phyloP scores from a whole-genome alignment of 306 rosid species.

The Medicago arabica region DNA sequence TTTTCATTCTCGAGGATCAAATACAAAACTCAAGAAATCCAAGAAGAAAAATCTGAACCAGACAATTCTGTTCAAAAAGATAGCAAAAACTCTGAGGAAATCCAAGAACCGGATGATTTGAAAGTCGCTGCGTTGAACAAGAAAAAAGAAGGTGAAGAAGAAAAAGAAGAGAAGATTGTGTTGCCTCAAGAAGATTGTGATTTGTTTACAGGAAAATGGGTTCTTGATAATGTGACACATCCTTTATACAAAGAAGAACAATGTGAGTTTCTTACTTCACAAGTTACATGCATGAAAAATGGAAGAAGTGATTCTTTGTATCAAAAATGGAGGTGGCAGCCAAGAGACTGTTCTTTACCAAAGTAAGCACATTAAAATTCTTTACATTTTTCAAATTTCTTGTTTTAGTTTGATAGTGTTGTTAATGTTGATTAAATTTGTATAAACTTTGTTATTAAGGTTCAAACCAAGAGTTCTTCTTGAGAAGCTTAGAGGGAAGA shows the following conservation, averaged over 20 bases:
- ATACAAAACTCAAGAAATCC: conserved; percentile 61
- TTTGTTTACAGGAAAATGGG: conserved; percentile 85
- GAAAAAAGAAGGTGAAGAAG: conserved; percentile 22
- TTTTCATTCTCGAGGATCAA: conserved; percentile 58
- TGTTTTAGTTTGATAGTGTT: neutral
- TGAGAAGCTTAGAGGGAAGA: conserved; percentile 90
- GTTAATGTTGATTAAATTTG: neutral
- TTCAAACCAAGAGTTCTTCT: conserved; percentile 81
- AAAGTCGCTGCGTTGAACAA: conserved; percentile 23
- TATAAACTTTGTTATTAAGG: conserved; percentile 44
- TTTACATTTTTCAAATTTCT: neutral
- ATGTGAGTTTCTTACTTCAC: conserved; percentile 78
- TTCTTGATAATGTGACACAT: conserved; percentile 68
- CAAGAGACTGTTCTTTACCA: conserved; percentile 87
- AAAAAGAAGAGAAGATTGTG: conserved; percentile 51
- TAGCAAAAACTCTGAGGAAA: conserved; percentile 39
- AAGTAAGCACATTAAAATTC: conserved; percentile 48
- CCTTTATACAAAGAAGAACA: conserved; percentile 93
- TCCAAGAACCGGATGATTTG: conserved; percentile 48
- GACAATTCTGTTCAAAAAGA: neutral
- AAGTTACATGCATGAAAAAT: conserved; percentile 92
- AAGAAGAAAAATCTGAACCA: conserved; percentile 30
- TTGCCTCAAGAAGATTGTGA: conserved; percentile 91
- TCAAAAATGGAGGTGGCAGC: conserved; percentile 98
- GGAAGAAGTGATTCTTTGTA: conserved; percentile 82